phyloP scores from a whole-genome alignment of 2,329 filamentous ascomycete species.

The Ophiocordyceps robertsii region DNA sequence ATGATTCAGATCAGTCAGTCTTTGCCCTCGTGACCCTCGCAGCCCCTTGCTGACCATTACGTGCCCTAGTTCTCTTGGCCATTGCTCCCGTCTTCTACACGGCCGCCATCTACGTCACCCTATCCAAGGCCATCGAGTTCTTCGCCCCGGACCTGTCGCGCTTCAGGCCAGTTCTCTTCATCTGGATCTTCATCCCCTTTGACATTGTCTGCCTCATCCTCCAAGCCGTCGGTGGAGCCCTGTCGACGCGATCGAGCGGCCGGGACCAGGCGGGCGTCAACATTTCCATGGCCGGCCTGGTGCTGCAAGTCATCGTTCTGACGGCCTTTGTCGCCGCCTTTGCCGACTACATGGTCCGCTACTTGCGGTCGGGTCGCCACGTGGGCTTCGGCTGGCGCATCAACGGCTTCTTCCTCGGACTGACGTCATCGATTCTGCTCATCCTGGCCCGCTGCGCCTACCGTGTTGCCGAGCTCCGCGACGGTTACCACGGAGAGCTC shows the following conservation, averaged over 20 bases:
- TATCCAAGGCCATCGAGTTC: constrained; percentile 23
- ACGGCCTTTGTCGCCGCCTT: constrained; percentile 35
- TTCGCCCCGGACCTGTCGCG: constrained; percentile 33
- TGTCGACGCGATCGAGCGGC: constrained; percentile 29
- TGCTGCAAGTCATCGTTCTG: constrained; percentile 44
- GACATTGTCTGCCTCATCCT: constrained; percentile 43
- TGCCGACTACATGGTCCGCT: constrained; percentile 34
- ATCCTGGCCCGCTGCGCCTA: constrained; percentile 51
- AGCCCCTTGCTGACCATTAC: too few species aligned
- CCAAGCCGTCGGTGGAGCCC: constrained; percentile 42
- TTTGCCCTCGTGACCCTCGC: too few species aligned
- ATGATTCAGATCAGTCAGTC: constrained; percentile 48
- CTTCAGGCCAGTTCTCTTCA: constrained; percentile 27
- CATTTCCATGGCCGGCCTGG: constrained; percentile 36
- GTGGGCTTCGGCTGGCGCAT: constrained; percentile 14
- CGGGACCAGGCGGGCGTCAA: constrained; percentile 23
- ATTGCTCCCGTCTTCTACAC: constrained; percentile 33
- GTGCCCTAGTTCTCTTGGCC: constrained; percentile 37
- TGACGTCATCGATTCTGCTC: constrained; percentile 39
- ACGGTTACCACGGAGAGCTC: constrained; percentile 44
- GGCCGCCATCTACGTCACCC: constrained; percentile 53
- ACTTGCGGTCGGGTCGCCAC: constrained; percentile 15
- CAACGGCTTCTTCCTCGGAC: constrained; percentile 35
- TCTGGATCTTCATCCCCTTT: constrained; percentile 39
- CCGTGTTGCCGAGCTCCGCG: constrained; percentile 50